Base-by-base conservation (phyloP, 805 yeast genomes). In the Suhomyces canberraensis region DNA sequence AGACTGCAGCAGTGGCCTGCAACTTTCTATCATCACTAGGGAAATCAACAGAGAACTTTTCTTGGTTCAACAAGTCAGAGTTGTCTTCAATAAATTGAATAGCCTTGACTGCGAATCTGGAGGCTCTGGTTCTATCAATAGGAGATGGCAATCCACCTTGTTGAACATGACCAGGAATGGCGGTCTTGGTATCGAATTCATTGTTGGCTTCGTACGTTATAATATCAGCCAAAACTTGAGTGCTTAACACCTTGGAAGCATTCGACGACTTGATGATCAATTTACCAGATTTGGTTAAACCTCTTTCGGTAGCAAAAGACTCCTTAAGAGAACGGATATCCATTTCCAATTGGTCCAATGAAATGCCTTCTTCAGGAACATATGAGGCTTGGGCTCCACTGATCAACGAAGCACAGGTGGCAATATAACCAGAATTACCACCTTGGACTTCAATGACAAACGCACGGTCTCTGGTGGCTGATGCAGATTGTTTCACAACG, bases 371-470 rank as follows among this genome's bases (percentile, higher is more conserved):
- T 61, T 90, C 98, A 11, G 98, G 98, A 3, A 86, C 79, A 63
- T 90, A 93, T 11, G 86, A 83, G 1, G 91, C 93, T 42, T 84
- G 81, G 3, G 98, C 96, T 40, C 98, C 98, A 29, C 90, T 78
- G 30, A 86, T 84, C 33, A 93, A 73, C 15, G 90, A 85, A 14
- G 89, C 81, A 60, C 73, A 81, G 4, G 95, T 79, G 4, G 98
- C 96, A 55, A 93, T 79, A 61, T 81, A 93, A 13, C 98, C 99
- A 11, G 93, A 84, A 59, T 88, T 84, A 37, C 98, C 98, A 52
- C 98, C 99, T 68, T 95, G 98, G 13, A 90, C 97, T 58, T 93
- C 98, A 45, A 93, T 93, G 26, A 93, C 96, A 60, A 93, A 93
- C 16, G 84, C 96, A 52, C 98, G 76, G 52, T 87, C 84, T 69